A percentile compares a stretch with the other conserved stretches of the same genome.
These are phyloP conservation scores for Agrocybe pediades DNA, from an alignment of 768 basidiomycete species.

Conservation along the genomic window DNA sequence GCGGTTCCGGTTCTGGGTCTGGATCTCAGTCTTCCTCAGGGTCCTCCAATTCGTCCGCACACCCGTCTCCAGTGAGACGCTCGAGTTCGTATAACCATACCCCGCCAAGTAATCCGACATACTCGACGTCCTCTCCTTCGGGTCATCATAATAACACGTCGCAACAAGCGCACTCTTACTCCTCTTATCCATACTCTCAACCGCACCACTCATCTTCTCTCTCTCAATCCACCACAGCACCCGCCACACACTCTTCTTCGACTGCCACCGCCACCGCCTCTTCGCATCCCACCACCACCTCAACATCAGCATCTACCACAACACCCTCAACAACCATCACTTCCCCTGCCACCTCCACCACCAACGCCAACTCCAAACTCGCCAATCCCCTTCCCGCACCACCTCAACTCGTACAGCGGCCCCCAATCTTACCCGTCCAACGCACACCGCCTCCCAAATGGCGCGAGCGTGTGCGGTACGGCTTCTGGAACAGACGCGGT, in stretches of 20 bases:
- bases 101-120: conserved; percentile 10
- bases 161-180: background rate
- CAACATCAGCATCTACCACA: conserved; percentile 5
- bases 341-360: conserved; percentile 1
- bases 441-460: conserved; percentile 7
- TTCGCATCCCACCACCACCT: conserved; percentile 11
- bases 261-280: conserved; percentile 5
- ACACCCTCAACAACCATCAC: conserved; percentile 11
- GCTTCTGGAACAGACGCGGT: conserved; percentile 77
- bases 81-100: background rate
- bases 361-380: too few species aligned
- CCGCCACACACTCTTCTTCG: conserved; percentile 4
- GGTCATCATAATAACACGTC: background rate
- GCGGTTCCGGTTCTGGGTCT: conserved; percentile 6
- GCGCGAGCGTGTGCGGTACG: conserved; percentile 43
- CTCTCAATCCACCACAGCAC: background rate
- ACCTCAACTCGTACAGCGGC: conserved; percentile 18
- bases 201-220: background rate
- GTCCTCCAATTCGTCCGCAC: conserved; percentile 12
- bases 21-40: conserved; percentile 17
- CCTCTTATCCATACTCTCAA: too few species aligned
- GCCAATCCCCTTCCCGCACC: conserved; percentile 16
- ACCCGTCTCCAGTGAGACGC: conserved; percentile 10
- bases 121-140: background rate
- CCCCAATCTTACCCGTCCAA: conserved; percentile 16